Conservation (phyloP, 352 stramenopile species). For the Phytophthora foliorum region DNA sequence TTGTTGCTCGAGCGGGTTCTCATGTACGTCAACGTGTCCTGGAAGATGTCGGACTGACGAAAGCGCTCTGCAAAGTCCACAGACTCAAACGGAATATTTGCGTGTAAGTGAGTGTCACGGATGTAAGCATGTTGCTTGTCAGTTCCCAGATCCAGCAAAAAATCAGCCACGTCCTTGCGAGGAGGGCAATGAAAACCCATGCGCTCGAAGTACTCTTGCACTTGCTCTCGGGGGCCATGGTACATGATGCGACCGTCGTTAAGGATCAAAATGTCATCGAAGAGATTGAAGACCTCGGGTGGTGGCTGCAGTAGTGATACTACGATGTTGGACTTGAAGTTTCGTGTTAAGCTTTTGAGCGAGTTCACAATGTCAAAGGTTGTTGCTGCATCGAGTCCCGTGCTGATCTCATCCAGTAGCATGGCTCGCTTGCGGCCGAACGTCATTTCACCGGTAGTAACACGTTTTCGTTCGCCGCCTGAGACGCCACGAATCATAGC, state of each 20-base stretch:
- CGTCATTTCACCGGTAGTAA: slow-evolving; percentile 91
- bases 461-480: slow-evolving; percentile 92
- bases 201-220: slow-evolving; percentile 56
- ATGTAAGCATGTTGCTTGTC: slow-evolving; percentile 64
- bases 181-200: slow-evolving; percentile 60
- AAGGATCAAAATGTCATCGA: slow-evolving; percentile 95
- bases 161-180: slow-evolving; percentile 62
- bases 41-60: slow-evolving; percentile 57
- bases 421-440: slow-evolving; percentile 80
- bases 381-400: slow-evolving; percentile 61
- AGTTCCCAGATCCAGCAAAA: slow-evolving; percentile 63
- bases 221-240: slow-evolving; percentile 44
- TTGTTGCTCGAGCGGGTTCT: slow-evolving; percentile 29
- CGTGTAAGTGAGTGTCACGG: not conserved
- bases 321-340: slow-evolving; percentile 65
- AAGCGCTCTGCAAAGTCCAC: slow-evolving; percentile 66
- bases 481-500: slow-evolving; percentile 76
- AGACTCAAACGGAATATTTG: slow-evolving; percentile 34
- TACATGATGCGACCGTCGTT: slow-evolving; percentile 93
- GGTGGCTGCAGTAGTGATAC: slow-evolving; percentile 92
- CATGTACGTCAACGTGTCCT: slow-evolving; percentile 56
- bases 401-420: slow-evolving; percentile 86
- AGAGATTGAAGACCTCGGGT: slow-evolving; percentile 94
- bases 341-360: slow-evolving; percentile 53
- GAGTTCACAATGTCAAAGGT: slow-evolving; percentile 72